Conservation (phyloP, 768 basidiomycete species). For the Hydnum rufescens region DNA sequence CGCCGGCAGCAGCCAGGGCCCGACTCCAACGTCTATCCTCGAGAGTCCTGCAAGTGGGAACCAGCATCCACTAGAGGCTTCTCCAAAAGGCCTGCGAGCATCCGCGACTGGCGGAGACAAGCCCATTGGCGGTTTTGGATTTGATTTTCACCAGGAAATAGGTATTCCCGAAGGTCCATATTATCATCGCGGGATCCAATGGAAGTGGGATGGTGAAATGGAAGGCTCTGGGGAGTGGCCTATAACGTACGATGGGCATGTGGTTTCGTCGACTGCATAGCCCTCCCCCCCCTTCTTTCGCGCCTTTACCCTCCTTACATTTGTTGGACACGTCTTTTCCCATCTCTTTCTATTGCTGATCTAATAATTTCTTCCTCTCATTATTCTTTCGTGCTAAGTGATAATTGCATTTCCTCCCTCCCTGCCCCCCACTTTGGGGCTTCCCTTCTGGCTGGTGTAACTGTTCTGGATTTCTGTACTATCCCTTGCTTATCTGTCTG, state of each 20-base stretch:
- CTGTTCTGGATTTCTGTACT: not conserved
- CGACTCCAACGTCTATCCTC: constrained; percentile 8
- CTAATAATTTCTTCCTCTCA: too few species aligned
- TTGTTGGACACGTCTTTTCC: too few species aligned
- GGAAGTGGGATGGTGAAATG: constrained; percentile 11
- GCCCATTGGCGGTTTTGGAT: not conserved
- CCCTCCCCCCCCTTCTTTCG: not conserved
- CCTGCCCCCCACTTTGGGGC: too few species aligned
- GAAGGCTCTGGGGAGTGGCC: constrained; percentile 9
- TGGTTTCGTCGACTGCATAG: not conserved
- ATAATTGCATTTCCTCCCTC: too few species aligned
- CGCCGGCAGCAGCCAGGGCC: constrained; percentile 8
- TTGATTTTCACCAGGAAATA: constrained; percentile 5
- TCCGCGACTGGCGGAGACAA: not conserved
- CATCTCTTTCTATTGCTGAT: too few species aligned
- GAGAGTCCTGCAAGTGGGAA: constrained; percentile 3
- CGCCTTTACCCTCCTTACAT: not conserved
- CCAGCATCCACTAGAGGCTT: constrained; percentile 1
- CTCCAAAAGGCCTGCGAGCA: not conserved
- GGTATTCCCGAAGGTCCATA: constrained; percentile 5
- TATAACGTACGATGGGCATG: constrained; percentile 4
- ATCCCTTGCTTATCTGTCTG: not conserved
- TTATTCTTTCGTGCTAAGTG: too few species aligned
- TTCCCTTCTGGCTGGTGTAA: too few species aligned
- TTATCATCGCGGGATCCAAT: constrained; percentile 5